Percentiles rank a stretch among this genome's conserved stretches.
Evolutionary conservation across 1,284 basidiomycete species (phyloP).

Genomic region (Cutaneotrichosporon spelunceum): DNA sequence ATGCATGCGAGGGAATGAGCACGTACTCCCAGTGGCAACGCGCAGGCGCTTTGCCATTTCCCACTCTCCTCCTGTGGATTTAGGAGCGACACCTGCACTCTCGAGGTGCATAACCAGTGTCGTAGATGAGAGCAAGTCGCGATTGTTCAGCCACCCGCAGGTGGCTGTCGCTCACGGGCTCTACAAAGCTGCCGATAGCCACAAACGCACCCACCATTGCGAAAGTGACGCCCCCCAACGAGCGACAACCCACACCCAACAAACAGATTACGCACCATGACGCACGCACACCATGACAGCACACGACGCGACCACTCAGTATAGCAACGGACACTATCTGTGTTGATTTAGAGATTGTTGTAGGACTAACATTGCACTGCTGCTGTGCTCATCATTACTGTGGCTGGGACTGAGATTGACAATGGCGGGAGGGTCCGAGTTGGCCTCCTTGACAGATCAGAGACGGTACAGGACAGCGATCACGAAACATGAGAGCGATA

Average conservation of each 20-base stretch:
- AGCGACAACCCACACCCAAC: background rate
- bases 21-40: background rate
- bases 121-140: background rate
- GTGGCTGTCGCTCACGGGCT: background rate
- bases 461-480: background rate
- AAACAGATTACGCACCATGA: background rate
- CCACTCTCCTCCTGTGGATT: background rate
- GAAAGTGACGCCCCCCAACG: background rate
- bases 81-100: background rate
- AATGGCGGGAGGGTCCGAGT: background rate
- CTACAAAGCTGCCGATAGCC: background rate
- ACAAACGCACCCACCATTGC: background rate
- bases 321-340: background rate
- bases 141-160: background rate
- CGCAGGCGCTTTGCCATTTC: background rate
- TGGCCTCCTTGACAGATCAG: background rate
- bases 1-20: background rate
- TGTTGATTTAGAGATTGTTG: conserved; percentile 8
- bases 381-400: background rate
- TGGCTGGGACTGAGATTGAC: background rate
- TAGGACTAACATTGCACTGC: conserved; percentile 6
- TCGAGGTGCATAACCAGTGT: background rate
- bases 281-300: background rate
- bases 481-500: background rate
- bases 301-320: background rate